These are phyloP conservation scores for Coniferiporia sulphurascens DNA, from an alignment of 1,284 basidiomycete species.

Conservation along the genomic window DNA sequence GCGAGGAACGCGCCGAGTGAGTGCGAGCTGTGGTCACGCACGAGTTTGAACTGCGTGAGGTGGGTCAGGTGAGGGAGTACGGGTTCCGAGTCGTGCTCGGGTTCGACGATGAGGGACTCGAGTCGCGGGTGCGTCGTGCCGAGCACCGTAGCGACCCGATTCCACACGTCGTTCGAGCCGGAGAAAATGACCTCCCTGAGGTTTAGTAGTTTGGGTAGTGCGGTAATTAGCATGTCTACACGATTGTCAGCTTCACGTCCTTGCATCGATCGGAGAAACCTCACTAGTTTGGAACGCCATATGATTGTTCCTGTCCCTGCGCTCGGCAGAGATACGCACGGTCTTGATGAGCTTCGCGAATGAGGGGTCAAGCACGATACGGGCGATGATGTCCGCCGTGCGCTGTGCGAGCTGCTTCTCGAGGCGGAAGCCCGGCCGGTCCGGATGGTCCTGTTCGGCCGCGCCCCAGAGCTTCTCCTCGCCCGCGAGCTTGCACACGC, in stretches of 20 bases:
- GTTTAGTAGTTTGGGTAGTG: slow-evolving; percentile 55
- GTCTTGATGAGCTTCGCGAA: slow-evolving; percentile 57
- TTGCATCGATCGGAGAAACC: slow-evolving; percentile 12
- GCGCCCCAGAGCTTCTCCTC: slow-evolving; percentile 12
- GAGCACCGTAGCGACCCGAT: slow-evolving; percentile 46
- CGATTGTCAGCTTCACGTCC: neutral
- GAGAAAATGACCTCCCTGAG: slow-evolving; percentile 56
- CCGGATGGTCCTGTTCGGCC: slow-evolving; percentile 10
- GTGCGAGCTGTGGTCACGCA: slow-evolving; percentile 34
- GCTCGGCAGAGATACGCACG: slow-evolving; percentile 52
- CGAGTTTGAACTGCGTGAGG: slow-evolving; percentile 54
- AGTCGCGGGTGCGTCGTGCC: slow-evolving; percentile 47
- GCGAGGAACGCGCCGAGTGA: slow-evolving; percentile 43
- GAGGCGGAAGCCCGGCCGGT: slow-evolving; percentile 21
- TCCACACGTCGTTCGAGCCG: slow-evolving; percentile 51
- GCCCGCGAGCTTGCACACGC: slow-evolving; percentile 23
- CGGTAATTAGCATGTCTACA: slow-evolving; percentile 62
- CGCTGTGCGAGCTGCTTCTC: slow-evolving; percentile 53
- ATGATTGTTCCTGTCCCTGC: slow-evolving; percentile 41
- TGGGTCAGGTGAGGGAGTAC: slow-evolving; percentile 52
- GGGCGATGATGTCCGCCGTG: slow-evolving; percentile 66
- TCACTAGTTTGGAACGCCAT: slow-evolving; percentile 62
- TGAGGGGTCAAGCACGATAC: slow-evolving; percentile 53
- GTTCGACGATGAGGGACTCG: slow-evolving; percentile 43
- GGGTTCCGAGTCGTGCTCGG: slow-evolving; percentile 37